These are phyloP conservation scores for Daldinia eschscholtzii DNA, from an alignment of 2,329 filamentous ascomycete species.

Conservation along the genomic window DNA sequence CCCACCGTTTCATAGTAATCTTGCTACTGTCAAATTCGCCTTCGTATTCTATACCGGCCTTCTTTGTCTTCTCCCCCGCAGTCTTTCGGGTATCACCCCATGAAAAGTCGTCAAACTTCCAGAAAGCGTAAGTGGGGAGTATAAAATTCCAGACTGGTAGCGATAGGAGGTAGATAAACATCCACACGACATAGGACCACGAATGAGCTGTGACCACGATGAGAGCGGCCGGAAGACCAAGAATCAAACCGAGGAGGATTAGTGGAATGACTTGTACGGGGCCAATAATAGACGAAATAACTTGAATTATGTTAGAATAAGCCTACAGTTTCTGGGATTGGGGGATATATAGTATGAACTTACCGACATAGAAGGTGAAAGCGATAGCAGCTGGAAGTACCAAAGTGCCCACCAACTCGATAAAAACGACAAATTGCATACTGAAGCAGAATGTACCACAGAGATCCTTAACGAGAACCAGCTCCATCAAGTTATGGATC, in stretches of 20 bases:
- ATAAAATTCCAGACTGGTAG: slow-evolving; percentile 98
- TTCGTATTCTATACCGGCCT: slow-evolving; percentile 86
- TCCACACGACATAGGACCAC: slow-evolving; percentile 93
- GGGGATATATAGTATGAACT: slow-evolving; percentile 56
- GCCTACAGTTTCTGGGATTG: neutral
- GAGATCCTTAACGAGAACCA: slow-evolving; percentile 93
- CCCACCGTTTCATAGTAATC: slow-evolving; percentile 99
- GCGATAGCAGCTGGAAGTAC: slow-evolving; percentile 96
- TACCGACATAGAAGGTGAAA: slow-evolving; percentile 96
- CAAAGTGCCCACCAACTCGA: slow-evolving; percentile 93
- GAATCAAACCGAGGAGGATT: slow-evolving; percentile 87
- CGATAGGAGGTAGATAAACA: slow-evolving; percentile 94
- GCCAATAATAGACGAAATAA: slow-evolving; percentile 86
- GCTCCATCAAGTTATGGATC: slow-evolving; percentile 97
- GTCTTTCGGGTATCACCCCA: slow-evolving; percentile 99
- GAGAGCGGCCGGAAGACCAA: slow-evolving; percentile 91
- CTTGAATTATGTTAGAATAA: slow-evolving; percentile 59
- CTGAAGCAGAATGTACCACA: slow-evolving; percentile 99
- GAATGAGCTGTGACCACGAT: slow-evolving; percentile 95
- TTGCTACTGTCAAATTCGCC: slow-evolving; percentile 98
- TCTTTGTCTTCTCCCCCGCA: slow-evolving; percentile 88
- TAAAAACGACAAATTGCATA: slow-evolving; percentile 98
- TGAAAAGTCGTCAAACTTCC: slow-evolving; percentile 99
- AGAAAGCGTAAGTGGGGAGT: slow-evolving; percentile 93
- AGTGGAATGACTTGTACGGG: slow-evolving; percentile 90